A percentile compares a stretch with the other conserved stretches of the same genome.
Conservation (phyloP, 345 rosid genomes). For the Eucalyptus regnans region DNA sequence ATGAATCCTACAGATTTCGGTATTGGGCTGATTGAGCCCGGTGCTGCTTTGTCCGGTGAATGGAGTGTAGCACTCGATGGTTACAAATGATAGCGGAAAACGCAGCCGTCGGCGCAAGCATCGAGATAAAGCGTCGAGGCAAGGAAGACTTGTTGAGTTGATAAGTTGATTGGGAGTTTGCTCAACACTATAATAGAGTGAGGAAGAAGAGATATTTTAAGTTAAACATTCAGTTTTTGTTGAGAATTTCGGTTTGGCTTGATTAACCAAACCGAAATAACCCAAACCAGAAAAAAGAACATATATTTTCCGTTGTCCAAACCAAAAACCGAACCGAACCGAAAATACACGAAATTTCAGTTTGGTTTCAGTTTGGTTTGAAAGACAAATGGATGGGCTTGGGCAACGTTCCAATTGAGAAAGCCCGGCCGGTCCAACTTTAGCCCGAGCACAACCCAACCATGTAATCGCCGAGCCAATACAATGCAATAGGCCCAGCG, state of each 20-base stretch:
- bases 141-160: neutral
- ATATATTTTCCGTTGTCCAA: no score
- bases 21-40: neutral
- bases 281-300: no score
- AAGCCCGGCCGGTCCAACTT: neutral
- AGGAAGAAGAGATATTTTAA: no score
- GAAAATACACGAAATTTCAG: rapidly evolving
- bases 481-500: neutral
- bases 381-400: neutral
- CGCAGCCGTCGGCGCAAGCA: neutral
- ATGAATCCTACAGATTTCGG: neutral
- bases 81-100: neutral
- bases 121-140: neutral
- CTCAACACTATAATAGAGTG: rapidly evolving
- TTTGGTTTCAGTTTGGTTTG: no score
- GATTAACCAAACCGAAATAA: no score
- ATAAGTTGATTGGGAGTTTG: rapidly evolving
- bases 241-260: no score
- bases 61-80: neutral
- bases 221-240: no score
- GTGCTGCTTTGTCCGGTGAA: neutral
- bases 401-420: neutral
- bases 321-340: rapidly evolving
- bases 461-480: neutral
- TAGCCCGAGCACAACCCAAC: neutral